Evolutionary conservation across 371 early-diverging fungal genomes (phyloP), one percentile per base, ranked within the genome.

Genomic region (Apophysomyces elegans): DNA sequence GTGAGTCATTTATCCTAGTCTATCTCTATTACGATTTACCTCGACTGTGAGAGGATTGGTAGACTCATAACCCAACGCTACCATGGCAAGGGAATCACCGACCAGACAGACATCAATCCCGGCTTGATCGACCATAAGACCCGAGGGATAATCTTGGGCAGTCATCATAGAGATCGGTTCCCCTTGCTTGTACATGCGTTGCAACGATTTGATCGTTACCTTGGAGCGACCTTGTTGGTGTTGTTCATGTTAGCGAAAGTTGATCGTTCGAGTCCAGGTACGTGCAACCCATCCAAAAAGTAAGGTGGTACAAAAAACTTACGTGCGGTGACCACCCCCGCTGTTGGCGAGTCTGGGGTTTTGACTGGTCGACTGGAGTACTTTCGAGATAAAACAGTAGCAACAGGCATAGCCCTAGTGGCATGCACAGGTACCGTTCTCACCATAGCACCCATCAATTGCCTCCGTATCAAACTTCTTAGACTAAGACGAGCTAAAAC

Each of bases 61-160:
- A 13, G 88, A 88, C 44, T 91, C 87, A 74, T 92, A 90, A 6
- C 98, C 98, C 44, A 99, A 79, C 0, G 94, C 90, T 0, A 97
- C 97, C 98, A 97, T 99, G 12, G 95, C 98, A 61, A 97, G 77
- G 1, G 95, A 95, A 76, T 97, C 99, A 14, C 99, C 99, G 1
- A 99, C 96, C 8, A 99, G 87, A 58, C 87, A 85, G 71, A 93
- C 81, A 70, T 99, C 99, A 64, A 94, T 86, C 0, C 90, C 92
- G 5, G 92, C 81, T 45, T 88, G 86, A 62, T 97, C 96, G 56
- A 87, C 90, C 32, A 94, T 86, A 14, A 92, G 74, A 6, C 91
- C 94, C 9, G 95, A 90, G 26, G 97, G 96, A 66, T 96, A 99
- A 75, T 97, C 94, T 75, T 90, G 86, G 4, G 94, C 94, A 0